Evolutionary conservation across 2,329 filamentous ascomycete genomes (phyloP).

Genomic region (Leptoxyphium fumago): DNA sequence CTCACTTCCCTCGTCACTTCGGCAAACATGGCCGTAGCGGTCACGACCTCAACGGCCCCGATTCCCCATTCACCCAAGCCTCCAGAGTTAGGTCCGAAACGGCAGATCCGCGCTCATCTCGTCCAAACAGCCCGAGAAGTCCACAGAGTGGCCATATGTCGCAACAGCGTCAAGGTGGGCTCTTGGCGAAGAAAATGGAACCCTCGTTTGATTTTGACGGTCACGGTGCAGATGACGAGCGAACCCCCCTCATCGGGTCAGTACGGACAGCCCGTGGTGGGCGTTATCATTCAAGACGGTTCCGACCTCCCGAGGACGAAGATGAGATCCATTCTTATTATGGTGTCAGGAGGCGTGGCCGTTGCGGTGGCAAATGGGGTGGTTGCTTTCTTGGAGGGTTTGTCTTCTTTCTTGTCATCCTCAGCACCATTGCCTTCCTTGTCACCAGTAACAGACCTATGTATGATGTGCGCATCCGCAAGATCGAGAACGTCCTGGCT

Average conservation of each 20-base stretch:
- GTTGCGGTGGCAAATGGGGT: slow-evolving; percentile 49
- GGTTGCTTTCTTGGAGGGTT: slow-evolving; percentile 74
- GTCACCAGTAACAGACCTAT: slow-evolving; percentile 84
- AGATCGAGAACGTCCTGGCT: slow-evolving; percentile 78
- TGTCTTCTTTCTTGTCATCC: slow-evolving; percentile 65
- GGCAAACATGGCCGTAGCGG: slow-evolving; percentile 60
- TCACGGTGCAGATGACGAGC: slow-evolving; percentile 74
- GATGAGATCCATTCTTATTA: slow-evolving; percentile 26
- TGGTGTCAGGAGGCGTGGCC: slow-evolving; percentile 7
- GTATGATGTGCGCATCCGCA: slow-evolving; percentile 59
- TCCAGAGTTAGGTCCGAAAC: slow-evolving; percentile 46
- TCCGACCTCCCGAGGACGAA: not conserved
- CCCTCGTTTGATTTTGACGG: slow-evolving; percentile 63
- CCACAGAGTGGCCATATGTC: slow-evolving; percentile 34
- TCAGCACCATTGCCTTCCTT: slow-evolving; percentile 77
- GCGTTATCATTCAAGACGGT: slow-evolving; percentile 32
- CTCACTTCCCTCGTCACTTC: slow-evolving; percentile 64
- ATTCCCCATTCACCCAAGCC: slow-evolving; percentile 61
- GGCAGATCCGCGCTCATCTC: slow-evolving; percentile 30
- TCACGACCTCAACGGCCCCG: slow-evolving; percentile 58
- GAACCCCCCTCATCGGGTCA: slow-evolving; percentile 61
- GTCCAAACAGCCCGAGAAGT: slow-evolving; percentile 51
- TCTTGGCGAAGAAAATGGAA: slow-evolving; percentile 39
- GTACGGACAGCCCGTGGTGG: slow-evolving; percentile 47
- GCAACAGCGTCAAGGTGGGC: slow-evolving; percentile 23